phyloP scores from a whole-genome alignment of 73 alveolate genomes.

The Paramecium primaurelia region DNA sequence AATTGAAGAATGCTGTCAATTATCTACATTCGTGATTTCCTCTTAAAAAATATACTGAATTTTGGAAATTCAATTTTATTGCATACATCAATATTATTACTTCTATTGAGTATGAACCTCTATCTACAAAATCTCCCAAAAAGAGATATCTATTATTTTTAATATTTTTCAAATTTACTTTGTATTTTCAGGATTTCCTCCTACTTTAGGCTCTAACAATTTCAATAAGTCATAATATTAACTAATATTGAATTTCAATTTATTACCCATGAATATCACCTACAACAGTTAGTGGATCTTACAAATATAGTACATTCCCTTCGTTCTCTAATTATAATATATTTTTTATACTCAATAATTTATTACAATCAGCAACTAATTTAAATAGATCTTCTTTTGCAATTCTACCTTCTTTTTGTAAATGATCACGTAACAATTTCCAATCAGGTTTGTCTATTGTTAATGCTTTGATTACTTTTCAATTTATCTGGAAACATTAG shows the following conservation, averaged over 20 bases:
- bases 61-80: conserved; percentile 78
- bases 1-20: conserved; percentile 87
- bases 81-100: conserved; percentile 77
- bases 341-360: conserved; percentile 48
- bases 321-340: too few species aligned
- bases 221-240: conserved; percentile 86
- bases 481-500: conserved; percentile 53
- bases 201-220: conserved; percentile 79
- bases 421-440: conserved; percentile 52
- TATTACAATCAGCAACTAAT: conserved; percentile 57
- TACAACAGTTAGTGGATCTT: conserved; percentile 92
- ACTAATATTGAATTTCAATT: conserved; percentile 68
- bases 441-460: conserved; percentile 53
- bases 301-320: conserved; percentile 82
- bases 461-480: neutral
- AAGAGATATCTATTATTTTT: conserved; percentile 71
- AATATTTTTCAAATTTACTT: conserved; percentile 51
- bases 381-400: conserved; percentile 51
- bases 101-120: conserved; percentile 95
- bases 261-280: conserved; percentile 88
- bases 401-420: conserved; percentile 50
- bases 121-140: conserved; percentile 93
- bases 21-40: conserved; percentile 92
- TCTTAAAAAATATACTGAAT: conserved; percentile 77
- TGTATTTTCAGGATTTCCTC: conserved; percentile 92